phyloP scores from a whole-genome alignment of 2,329 filamentous ascomycete genomes.

The Aspergillus thermomutatus region DNA sequence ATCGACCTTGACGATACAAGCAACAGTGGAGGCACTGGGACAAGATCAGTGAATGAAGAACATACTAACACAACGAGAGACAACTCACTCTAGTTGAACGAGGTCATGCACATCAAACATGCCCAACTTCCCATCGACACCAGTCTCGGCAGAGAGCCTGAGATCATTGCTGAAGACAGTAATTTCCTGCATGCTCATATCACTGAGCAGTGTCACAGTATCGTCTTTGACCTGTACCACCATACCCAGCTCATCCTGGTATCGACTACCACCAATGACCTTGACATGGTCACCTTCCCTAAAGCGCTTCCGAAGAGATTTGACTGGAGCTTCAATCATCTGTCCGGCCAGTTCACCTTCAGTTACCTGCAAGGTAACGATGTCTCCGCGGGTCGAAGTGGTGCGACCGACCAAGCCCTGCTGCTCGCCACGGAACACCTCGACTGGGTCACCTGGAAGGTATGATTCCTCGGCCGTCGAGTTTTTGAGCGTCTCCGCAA shows the following conservation, averaged over 20 bases:
- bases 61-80: not conserved
- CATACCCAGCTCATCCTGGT: conserved; percentile 93
- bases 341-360: conserved; percentile 80
- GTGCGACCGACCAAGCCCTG: conserved; percentile 85
- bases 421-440: conserved; percentile 94
- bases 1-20: conserved; percentile 91
- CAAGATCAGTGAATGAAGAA: conserved; percentile 24
- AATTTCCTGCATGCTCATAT: conserved; percentile 89
- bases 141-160: conserved; percentile 87
- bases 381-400: conserved; percentile 81
- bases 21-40: conserved; percentile 73
- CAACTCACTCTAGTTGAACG: conserved; percentile 76
- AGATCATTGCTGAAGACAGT: conserved; percentile 98
- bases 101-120: conserved; percentile 91
- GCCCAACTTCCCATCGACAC: conserved; percentile 75
- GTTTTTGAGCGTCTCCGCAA: conserved; percentile 86
- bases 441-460: conserved; percentile 89
- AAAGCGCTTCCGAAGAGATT: conserved; percentile 90
- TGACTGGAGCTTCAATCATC: conserved; percentile 86
- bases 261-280: conserved; percentile 93
- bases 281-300: conserved; percentile 95
- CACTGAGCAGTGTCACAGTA: conserved; percentile 85
- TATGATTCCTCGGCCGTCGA: conserved; percentile 79
- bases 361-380: conserved; percentile 81
- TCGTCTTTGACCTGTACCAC: conserved; percentile 92